Conservation (phyloP, 2,329 filamentous ascomycete genomes). For the Celoporthe dispersa region DNA sequence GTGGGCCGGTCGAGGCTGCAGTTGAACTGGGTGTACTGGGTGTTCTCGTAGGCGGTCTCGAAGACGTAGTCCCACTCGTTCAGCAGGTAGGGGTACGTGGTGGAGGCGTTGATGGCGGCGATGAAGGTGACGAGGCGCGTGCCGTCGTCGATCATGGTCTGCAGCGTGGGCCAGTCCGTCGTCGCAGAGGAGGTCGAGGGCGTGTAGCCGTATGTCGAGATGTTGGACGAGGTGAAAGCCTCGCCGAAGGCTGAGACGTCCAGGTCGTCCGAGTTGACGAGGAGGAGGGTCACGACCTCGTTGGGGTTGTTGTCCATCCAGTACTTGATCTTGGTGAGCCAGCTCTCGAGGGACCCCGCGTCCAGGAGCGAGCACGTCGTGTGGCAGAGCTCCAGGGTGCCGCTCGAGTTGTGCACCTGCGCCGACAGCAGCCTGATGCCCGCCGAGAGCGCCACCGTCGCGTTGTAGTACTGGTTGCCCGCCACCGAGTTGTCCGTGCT, state of each 20-base stretch:
- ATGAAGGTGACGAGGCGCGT: conserved; percentile 73
- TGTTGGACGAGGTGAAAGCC: conserved; percentile 60
- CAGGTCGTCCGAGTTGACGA: conserved; percentile 71
- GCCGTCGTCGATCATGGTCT: conserved; percentile 65
- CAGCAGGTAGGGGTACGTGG: conserved; percentile 60
- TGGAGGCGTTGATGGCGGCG: conserved; percentile 52
- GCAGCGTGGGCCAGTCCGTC: conserved; percentile 71
- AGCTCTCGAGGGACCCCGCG: conserved; percentile 66
- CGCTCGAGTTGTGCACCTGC: conserved; percentile 69
- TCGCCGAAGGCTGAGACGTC: conserved; percentile 57
- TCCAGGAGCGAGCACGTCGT: conserved; percentile 69
- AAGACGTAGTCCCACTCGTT: conserved; percentile 70
- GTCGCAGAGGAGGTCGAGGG: conserved; percentile 50
- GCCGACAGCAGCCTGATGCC: conserved; percentile 73
- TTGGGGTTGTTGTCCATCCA: conserved; percentile 74
- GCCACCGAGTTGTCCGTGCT: conserved; percentile 64
- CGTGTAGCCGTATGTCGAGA: conserved; percentile 64
- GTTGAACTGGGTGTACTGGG: conserved; percentile 66
- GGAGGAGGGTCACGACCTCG: conserved; percentile 75
- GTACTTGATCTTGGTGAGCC: conserved; percentile 65
- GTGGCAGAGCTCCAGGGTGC: conserved; percentile 71
- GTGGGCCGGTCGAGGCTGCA: conserved; percentile 72
- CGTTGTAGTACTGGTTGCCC: conserved; percentile 77
- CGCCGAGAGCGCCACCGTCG: conserved; percentile 70
- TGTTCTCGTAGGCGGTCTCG: conserved; percentile 73